phyloP scores from a whole-genome alignment of 345 rosid genomes.

The Hibiscus tridactylites region DNA sequence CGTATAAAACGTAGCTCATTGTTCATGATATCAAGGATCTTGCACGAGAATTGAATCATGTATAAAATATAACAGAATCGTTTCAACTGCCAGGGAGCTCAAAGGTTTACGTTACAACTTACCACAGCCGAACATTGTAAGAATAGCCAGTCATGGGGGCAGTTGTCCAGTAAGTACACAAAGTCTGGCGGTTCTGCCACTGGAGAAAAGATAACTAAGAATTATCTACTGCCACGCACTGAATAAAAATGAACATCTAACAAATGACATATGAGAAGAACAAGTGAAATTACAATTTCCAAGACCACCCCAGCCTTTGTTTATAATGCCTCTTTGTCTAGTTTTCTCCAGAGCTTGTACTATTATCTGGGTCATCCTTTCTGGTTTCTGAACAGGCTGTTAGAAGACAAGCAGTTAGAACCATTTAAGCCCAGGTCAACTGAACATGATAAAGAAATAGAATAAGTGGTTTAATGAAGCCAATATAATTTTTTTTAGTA shows the following conservation, averaged over 20 bases:
- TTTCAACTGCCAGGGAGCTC: background rate
- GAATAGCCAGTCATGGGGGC: slow-evolving; percentile 74
- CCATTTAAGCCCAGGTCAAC: background rate
- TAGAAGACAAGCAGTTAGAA: slow-evolving; percentile 4
- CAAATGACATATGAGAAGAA: background rate
- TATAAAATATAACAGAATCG: background rate
- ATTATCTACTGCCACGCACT: background rate
- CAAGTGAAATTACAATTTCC: slow-evolving; percentile 38
- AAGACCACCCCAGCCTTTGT: slow-evolving; percentile 75
- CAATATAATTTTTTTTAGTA: background rate
- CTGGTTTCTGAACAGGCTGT: slow-evolving; percentile 62
- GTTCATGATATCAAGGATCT: background rate
- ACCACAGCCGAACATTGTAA: slow-evolving; percentile 57
- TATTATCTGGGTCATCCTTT: slow-evolving; percentile 52
- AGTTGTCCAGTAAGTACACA: slow-evolving; percentile 47
- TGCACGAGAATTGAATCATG: background rate
- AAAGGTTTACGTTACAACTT: slow-evolving; percentile 10
- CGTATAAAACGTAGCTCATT: background rate
- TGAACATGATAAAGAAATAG: background rate
- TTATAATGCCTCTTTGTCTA: slow-evolving; percentile 58
- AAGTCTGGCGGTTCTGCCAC: slow-evolving; percentile 42
- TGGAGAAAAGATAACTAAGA: slow-evolving; percentile 19
- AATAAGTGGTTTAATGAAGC: background rate
- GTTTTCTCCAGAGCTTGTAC: slow-evolving; percentile 45
- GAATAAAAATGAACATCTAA: background rate